Evolutionary conservation across 2,329 filamentous ascomycete species (phyloP).

Genomic region (Arachnopeziza araneosa): DNA sequence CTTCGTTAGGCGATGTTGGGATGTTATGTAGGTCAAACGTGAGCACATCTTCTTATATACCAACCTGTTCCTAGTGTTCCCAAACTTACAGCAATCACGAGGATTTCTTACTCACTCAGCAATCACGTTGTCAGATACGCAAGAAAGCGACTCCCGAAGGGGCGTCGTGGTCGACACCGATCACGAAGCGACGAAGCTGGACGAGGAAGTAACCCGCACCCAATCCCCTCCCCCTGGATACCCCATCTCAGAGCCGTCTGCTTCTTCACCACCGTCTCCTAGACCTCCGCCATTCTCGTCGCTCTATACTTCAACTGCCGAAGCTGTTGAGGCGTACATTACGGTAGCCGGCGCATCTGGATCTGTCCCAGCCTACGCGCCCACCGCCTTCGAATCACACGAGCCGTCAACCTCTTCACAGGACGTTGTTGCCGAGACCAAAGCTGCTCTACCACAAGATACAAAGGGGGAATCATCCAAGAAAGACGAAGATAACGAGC

Average conservation of each 20-base stretch:
- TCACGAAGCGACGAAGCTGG: slow-evolving; percentile 31
- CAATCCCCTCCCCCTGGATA: slow-evolving; percentile 56
- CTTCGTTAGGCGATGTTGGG: background rate
- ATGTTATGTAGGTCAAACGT: background rate
- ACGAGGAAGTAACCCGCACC: slow-evolving; percentile 32
- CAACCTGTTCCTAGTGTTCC: background rate
- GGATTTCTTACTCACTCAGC: slow-evolving; percentile 16
- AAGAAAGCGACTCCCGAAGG: slow-evolving; percentile 36
- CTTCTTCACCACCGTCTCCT: slow-evolving; percentile 38
- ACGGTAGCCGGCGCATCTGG: slow-evolving; percentile 33
- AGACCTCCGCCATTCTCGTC: slow-evolving; percentile 56
- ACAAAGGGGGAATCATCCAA: slow-evolving; percentile 69
- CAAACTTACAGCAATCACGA: slow-evolving; percentile 2
- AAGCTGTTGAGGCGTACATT: slow-evolving; percentile 34
- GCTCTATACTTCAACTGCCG: slow-evolving; percentile 43
- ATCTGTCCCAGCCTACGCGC: slow-evolving; percentile 51
- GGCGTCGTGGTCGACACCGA: slow-evolving; percentile 34
- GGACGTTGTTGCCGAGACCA: slow-evolving; percentile 65
- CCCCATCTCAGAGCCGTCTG: slow-evolving; percentile 46
- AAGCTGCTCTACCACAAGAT: slow-evolving; percentile 76
- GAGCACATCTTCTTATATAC: background rate
- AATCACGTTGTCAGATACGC: slow-evolving; percentile 45
- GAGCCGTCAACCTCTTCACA: slow-evolving; percentile 28
- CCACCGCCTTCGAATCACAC: slow-evolving; percentile 34
- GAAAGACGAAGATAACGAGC: slow-evolving; percentile 81